Conservation (phyloP, 2,329 filamentous ascomycete species). For the Shiraia sp. region DNA sequence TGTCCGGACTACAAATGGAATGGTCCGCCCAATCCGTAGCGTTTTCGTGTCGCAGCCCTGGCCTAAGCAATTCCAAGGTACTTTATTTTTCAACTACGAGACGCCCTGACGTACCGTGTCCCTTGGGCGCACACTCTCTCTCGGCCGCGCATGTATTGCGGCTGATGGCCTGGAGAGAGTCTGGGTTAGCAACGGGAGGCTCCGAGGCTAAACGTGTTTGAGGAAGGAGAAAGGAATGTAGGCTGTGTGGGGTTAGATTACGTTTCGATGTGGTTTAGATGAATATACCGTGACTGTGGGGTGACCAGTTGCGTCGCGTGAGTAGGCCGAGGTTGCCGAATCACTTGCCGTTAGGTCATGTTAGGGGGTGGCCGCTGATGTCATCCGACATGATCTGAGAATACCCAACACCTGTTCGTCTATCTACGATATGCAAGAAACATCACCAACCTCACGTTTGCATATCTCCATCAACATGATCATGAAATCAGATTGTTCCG, state of each 20-base stretch:
- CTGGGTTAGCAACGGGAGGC: conserved; percentile 21
- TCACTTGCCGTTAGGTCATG: not conserved
- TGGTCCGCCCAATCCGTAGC: conserved; percentile 25
- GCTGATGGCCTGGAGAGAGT: conserved; percentile 11
- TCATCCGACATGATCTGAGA: too few relatives aligned
- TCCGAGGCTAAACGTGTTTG: conserved; percentile 20
- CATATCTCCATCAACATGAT: too few relatives aligned
- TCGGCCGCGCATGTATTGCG: conserved; percentile 39
- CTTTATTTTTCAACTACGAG: conserved; percentile 8
- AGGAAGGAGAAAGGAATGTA: conserved; percentile 11
- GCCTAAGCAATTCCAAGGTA: conserved; percentile 18
- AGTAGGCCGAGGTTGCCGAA: conserved; percentile 9
- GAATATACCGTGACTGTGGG: conserved; percentile 22
- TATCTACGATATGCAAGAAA: too few relatives aligned
- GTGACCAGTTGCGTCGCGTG: conserved; percentile 15
- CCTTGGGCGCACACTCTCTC: conserved; percentile 22
- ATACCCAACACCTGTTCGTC: too few relatives aligned
- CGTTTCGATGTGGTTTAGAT: conserved; percentile 13
- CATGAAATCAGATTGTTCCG: too few relatives aligned
- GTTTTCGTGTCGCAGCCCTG: conserved; percentile 30
- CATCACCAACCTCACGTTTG: too few relatives aligned
- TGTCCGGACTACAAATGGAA: conserved; percentile 8
- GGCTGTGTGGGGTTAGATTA: conserved; percentile 20
- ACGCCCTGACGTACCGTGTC: conserved; percentile 24
- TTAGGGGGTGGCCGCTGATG: not conserved